These are phyloP conservation scores for Halophytophthora polymorphica DNA, from an alignment of 352 stramenopile species.

Conservation along the genomic window DNA sequence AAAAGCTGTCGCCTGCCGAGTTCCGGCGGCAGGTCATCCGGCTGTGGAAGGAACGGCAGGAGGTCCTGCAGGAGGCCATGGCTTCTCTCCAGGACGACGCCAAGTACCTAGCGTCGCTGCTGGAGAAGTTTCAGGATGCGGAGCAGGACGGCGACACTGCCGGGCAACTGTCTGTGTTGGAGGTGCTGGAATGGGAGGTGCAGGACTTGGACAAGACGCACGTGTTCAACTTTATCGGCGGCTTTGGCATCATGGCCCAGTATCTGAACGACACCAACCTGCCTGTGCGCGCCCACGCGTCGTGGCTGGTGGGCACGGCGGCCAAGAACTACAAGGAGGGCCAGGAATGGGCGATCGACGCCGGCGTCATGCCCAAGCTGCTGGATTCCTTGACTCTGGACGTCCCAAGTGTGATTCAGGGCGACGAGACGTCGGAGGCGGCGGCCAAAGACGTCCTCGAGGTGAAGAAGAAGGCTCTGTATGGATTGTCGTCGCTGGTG, in stretches of 20 bases:
- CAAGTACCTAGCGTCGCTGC: conserved; percentile 69
- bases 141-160: conserved; percentile 42
- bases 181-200: conserved; percentile 84
- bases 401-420: conserved; percentile 8
- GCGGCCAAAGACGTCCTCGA: conserved; percentile 41
- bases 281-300: conserved; percentile 48
- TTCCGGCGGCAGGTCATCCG: conserved; percentile 72
- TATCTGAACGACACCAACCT: conserved; percentile 74
- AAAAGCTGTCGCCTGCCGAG: conserved; percentile 61
- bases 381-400: conserved; percentile 53
- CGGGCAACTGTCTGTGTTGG: conserved; percentile 53
- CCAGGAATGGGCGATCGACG: conserved; percentile 77
- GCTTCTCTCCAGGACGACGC: conserved; percentile 78
- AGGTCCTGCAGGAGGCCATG: conserved; percentile 75
- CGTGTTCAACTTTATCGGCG: conserved; percentile 83
- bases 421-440: conserved; percentile 1
- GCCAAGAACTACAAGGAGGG: conserved; percentile 85
- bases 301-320: conserved; percentile 74
- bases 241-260: conserved; percentile 67
- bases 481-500: conserved; percentile 72
- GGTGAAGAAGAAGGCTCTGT: conserved; percentile 83
- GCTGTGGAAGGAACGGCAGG: conserved; percentile 82
- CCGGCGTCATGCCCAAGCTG: conserved; percentile 65
- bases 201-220: conserved; percentile 86
- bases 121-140: conserved; percentile 67